phyloP scores from a whole-genome alignment of 2,329 filamentous ascomycete genomes.

The Neocucurbitaria cava region DNA sequence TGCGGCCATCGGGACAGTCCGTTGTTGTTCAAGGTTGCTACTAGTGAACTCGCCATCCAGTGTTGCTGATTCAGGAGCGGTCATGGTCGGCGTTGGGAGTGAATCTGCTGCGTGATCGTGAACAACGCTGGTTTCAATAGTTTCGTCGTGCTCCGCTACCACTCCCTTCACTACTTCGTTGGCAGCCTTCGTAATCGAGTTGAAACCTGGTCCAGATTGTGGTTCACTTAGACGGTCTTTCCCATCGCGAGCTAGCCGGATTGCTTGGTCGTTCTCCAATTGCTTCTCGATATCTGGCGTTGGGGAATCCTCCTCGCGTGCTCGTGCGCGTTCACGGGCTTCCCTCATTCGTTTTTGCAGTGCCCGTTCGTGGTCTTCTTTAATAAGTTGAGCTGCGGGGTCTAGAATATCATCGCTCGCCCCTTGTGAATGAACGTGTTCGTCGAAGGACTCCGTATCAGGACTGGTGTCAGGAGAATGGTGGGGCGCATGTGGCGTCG shows the following conservation, averaged over 20 bases:
- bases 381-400: constrained; percentile 48
- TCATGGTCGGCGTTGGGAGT: constrained; percentile 45
- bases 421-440: constrained; percentile 36
- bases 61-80: constrained; percentile 39
- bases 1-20: constrained; percentile 13
- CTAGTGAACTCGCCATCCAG: constrained; percentile 33
- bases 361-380: constrained; percentile 62
- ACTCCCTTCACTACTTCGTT: constrained; percentile 23
- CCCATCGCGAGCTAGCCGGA: constrained; percentile 44
- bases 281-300: constrained; percentile 67
- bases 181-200: constrained; percentile 34
- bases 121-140: constrained; percentile 14
- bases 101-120: constrained; percentile 39
- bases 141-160: constrained; percentile 7
- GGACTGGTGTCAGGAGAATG: constrained; percentile 77
- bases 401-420: constrained; percentile 41
- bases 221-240: constrained; percentile 35
- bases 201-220: constrained; percentile 8
- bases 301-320: constrained; percentile 53
- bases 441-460: constrained; percentile 63
- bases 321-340: constrained; percentile 51
- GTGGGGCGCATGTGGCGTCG: constrained; percentile 73
- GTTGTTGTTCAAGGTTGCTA: constrained; percentile 7
- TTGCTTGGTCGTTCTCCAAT: constrained; percentile 61
- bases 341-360: constrained; percentile 59